A percentile compares a stretch with the other conserved stretches of the same genome.
phyloP scores from a whole-genome alignment of 768 basidiomycete species.

The Pleurotus djamor region DNA sequence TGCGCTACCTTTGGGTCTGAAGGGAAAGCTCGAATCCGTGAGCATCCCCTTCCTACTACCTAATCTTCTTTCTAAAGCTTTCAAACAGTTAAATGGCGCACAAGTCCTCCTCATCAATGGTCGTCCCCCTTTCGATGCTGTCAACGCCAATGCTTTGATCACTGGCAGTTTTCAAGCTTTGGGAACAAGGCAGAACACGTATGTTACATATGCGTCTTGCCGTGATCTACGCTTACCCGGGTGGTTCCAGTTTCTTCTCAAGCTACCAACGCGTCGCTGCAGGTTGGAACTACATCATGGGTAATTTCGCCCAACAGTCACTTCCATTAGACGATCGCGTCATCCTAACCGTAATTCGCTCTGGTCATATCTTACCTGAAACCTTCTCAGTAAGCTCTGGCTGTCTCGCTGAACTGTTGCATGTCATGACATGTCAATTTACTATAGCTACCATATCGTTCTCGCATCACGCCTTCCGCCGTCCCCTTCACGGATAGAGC shows the following conservation, averaged over 20 bases:
- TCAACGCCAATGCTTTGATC: constrained; percentile 48
- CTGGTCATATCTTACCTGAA: constrained; percentile 32
- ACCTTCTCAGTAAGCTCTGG: constrained; percentile 39
- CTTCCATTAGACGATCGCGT: constrained; percentile 51
- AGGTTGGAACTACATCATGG: constrained; percentile 43
- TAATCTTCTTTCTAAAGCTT: not conserved
- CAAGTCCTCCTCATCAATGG: constrained; percentile 34
- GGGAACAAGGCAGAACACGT: constrained; percentile 49
- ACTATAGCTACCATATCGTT: constrained; percentile 54
- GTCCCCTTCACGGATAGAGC: constrained; percentile 44
- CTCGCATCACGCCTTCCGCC: constrained; percentile 43
- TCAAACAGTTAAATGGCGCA: constrained; percentile 34
- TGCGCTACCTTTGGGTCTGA: constrained; percentile 40
- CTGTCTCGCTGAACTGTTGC: not conserved
- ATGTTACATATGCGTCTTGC: constrained; percentile 10
- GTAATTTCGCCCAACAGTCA: constrained; percentile 53
- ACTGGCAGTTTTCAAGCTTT: constrained; percentile 53
- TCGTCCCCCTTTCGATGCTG: constrained; percentile 44
- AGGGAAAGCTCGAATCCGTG: constrained; percentile 45
- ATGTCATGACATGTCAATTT: not conserved
- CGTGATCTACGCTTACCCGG: not conserved
- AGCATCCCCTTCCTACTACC: constrained; percentile 4
- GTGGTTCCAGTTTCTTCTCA: constrained; percentile 37
- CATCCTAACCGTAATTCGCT: constrained; percentile 42
- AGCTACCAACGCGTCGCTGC: constrained; percentile 34